phyloP scores from a whole-genome alignment of 2,329 filamentous ascomycete genomes.

The Simplicillium aogashimaense region DNA sequence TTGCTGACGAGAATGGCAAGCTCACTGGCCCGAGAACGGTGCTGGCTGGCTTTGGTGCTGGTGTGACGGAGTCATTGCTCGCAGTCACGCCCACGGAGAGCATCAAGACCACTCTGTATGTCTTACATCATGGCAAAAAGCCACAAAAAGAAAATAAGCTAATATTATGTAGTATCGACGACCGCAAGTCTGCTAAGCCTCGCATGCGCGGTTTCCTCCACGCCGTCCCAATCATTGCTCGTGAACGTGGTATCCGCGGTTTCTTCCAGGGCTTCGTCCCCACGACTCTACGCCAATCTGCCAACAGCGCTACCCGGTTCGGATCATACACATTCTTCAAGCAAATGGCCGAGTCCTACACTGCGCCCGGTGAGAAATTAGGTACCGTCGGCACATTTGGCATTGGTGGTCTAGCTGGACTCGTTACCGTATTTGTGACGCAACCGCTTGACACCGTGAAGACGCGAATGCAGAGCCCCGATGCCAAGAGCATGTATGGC shows the following conservation, averaged over 20 bases:
- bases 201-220: slow-evolving; percentile 88
- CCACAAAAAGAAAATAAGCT: not conserved
- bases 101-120: slow-evolving; percentile 87
- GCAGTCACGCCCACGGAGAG: slow-evolving; percentile 96
- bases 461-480: slow-evolving; percentile 95
- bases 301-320: slow-evolving; percentile 88
- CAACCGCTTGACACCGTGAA: slow-evolving; percentile 86
- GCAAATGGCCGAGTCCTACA: slow-evolving; percentile 86
- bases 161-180: slow-evolving; percentile 63
- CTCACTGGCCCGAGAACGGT: slow-evolving; percentile 87
- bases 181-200: slow-evolving; percentile 77
- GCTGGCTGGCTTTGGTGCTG: slow-evolving; percentile 86
- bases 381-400: slow-evolving; percentile 81
- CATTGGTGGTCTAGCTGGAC: slow-evolving; percentile 77
- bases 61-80: slow-evolving; percentile 84
- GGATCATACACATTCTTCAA: slow-evolving; percentile 83
- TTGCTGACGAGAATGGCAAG: slow-evolving; percentile 76
- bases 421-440: slow-evolving; percentile 78
- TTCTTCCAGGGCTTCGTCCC: slow-evolving; percentile 98
- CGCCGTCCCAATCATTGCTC: slow-evolving; percentile 75
- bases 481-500: slow-evolving; percentile 70
- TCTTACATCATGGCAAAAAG: not conserved
- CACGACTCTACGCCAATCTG: slow-evolving; percentile 87
- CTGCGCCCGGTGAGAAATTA: slow-evolving; percentile 88
- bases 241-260: slow-evolving; percentile 77